Conservation (phyloP, 805 yeast genomes). For the Barnettozyma siamensis region DNA sequence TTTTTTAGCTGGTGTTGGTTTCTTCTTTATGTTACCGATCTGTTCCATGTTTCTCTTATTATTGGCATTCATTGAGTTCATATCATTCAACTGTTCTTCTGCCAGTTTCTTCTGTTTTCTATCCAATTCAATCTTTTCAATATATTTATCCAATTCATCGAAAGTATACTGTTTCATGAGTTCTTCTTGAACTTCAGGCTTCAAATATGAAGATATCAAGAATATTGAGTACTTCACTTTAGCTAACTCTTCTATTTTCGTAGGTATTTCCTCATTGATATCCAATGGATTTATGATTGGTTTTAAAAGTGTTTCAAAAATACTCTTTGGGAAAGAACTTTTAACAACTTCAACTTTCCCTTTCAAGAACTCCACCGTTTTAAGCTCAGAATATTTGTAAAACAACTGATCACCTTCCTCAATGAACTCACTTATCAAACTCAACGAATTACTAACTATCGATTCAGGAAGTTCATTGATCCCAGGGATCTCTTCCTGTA, state of each 20-base stretch:
- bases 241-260: constrained; percentile 30
- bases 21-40: constrained; percentile 23
- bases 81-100: constrained; percentile 26
- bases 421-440: constrained; percentile 33
- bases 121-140: constrained; percentile 13
- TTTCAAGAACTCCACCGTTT: constrained; percentile 34
- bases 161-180: constrained; percentile 29
- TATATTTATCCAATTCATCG: constrained; percentile 26
- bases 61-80: constrained; percentile 21
- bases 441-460: constrained; percentile 19
- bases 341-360: constrained; percentile 33
- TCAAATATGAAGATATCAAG: constrained; percentile 41
- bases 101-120: constrained; percentile 26
- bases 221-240: constrained; percentile 39
- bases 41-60: constrained; percentile 12
- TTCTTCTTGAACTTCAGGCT: constrained; percentile 16
- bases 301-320: constrained; percentile 23
- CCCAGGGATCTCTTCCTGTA: constrained; percentile 18
- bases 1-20: constrained; percentile 28
- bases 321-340: constrained; percentile 32
- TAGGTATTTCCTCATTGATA: constrained; percentile 29
- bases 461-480: constrained; percentile 15
- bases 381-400: constrained; percentile 37
- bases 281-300: constrained; percentile 25
- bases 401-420: constrained; percentile 40